Evolutionary conservation across 108 stramenopile genomes (phyloP).

Genomic region (Aurantiochytrium sp.): DNA sequence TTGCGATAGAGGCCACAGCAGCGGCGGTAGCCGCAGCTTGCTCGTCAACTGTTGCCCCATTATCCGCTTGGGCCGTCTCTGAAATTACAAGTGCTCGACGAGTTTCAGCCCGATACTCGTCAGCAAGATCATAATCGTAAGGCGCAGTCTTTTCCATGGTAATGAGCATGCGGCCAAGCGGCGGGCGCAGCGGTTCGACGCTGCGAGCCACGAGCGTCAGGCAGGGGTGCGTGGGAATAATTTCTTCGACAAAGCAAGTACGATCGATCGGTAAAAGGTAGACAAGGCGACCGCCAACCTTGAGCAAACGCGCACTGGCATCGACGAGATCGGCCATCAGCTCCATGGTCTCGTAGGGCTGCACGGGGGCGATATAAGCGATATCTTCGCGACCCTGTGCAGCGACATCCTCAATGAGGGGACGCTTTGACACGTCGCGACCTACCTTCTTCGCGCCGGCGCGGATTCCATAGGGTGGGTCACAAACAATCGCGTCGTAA

Average conservation of each 20-base stretch:
- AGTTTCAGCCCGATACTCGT: neutral
- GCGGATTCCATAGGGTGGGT: constrained; percentile 68
- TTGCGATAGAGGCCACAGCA: neutral
- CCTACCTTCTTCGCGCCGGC: constrained; percentile 72
- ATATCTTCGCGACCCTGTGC: neutral
- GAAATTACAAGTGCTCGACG: neutral
- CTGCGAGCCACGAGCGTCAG: neutral
- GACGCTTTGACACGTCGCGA: neutral
- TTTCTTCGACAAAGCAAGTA: neutral
- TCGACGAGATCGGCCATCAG: constrained; percentile 34
- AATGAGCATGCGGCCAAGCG: neutral
- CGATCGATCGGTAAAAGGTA: constrained; percentile 29
- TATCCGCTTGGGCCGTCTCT: neutral
- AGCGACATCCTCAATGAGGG: neutral
- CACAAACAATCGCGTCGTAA: constrained; percentile 65
- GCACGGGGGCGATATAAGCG: constrained; percentile 39
- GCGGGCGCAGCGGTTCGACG: neutral
- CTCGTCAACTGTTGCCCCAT: neutral
- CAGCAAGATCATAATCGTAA: neutral
- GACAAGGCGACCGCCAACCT: constrained; percentile 25
- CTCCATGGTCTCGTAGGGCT: constrained; percentile 23
- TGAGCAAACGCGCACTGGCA: constrained; percentile 21
- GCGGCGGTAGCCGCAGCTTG: neutral
- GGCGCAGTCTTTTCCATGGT: neutral
- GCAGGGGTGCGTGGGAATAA: constrained; percentile 23